A percentile compares a stretch with the other conserved stretches of the same genome.
phyloP scores from a whole-genome alignment of 192 early-diverging fungal genomes.

The Umbelopsis vinacea region DNA sequence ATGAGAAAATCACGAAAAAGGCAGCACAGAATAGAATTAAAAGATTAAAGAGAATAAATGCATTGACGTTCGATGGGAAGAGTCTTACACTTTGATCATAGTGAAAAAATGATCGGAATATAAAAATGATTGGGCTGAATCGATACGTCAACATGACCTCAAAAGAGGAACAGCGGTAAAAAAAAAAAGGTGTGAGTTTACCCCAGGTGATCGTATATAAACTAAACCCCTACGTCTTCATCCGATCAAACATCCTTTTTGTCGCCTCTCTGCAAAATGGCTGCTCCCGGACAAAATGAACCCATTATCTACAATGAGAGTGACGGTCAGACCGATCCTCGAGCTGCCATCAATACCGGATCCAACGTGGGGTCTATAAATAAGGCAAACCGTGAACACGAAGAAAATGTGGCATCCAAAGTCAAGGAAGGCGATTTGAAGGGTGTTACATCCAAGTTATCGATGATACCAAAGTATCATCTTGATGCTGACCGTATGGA shows the following conservation, averaged over 20 bases:
- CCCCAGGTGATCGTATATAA: too few species aligned
- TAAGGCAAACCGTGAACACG: background rate
- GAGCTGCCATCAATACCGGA: background rate
- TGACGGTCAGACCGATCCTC: constrained; percentile 7
- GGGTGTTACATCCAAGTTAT: background rate
- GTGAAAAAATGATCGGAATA: too few species aligned
- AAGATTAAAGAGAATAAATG: too few species aligned
- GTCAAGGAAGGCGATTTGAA: background rate
- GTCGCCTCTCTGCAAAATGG: background rate
- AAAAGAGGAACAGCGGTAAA: too few species aligned
- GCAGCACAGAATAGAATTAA: too few species aligned
- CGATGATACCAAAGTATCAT: background rate
- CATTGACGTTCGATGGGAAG: too few species aligned
- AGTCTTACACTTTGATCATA: too few species aligned
- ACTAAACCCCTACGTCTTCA: background rate
- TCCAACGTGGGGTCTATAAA: background rate
- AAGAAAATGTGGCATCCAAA: background rate
- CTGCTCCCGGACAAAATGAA: constrained; percentile 17
- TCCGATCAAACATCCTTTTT: background rate
- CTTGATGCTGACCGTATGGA: background rate
- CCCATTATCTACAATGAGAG: background rate
- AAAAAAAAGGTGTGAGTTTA: too few species aligned
- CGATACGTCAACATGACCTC: too few species aligned
- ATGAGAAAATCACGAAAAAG: too few species aligned
- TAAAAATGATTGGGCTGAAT: too few species aligned